Percentiles rank a stretch among this genome's conserved stretches.
phyloP scores from a whole-genome alignment of 805 yeast species.

The Cyberlindnera samutprakarnensis region DNA sequence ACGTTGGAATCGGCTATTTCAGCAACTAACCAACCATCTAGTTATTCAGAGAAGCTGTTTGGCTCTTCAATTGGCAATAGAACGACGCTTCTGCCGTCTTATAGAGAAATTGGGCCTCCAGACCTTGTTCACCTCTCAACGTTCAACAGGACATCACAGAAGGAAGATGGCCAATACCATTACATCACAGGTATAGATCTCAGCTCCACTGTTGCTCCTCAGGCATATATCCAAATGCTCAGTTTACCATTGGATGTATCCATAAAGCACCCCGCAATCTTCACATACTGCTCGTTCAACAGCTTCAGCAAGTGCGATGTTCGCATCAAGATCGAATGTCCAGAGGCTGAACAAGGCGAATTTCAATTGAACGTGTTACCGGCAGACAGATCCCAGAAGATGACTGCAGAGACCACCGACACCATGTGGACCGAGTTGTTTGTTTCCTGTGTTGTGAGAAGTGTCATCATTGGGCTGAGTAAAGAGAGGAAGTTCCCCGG shows the following conservation, averaged over 20 bases:
- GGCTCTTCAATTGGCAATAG: slow-evolving; percentile 50
- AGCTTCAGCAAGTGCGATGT: slow-evolving; percentile 63
- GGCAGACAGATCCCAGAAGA: slow-evolving; percentile 29
- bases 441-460: slow-evolving; percentile 50
- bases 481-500: slow-evolving; percentile 53
- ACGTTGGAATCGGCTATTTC: not conserved
- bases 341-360: slow-evolving; percentile 37
- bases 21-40: slow-evolving; percentile 17
- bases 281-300: slow-evolving; percentile 64
- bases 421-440: slow-evolving; percentile 54
- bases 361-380: slow-evolving; percentile 26
- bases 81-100: slow-evolving; percentile 32
- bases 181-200: slow-evolving; percentile 40
- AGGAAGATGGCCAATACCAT: slow-evolving; percentile 45
- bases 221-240: slow-evolving; percentile 37
- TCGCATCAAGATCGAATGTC: slow-evolving; percentile 52
- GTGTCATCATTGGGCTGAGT: slow-evolving; percentile 44
- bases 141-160: slow-evolving; percentile 17
- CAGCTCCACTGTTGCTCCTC: slow-evolving; percentile 37
- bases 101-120: slow-evolving; percentile 60
- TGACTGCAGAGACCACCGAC: slow-evolving; percentile 25
- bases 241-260: slow-evolving; percentile 17
- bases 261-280: slow-evolving; percentile 21
- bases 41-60: slow-evolving; percentile 38
- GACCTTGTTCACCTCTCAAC: slow-evolving; percentile 53